Percentiles rank a stretch among this genome's conserved stretches.
phyloP scores from a whole-genome alignment of 805 yeast species.

The Metschnikowia anglica region DNA sequence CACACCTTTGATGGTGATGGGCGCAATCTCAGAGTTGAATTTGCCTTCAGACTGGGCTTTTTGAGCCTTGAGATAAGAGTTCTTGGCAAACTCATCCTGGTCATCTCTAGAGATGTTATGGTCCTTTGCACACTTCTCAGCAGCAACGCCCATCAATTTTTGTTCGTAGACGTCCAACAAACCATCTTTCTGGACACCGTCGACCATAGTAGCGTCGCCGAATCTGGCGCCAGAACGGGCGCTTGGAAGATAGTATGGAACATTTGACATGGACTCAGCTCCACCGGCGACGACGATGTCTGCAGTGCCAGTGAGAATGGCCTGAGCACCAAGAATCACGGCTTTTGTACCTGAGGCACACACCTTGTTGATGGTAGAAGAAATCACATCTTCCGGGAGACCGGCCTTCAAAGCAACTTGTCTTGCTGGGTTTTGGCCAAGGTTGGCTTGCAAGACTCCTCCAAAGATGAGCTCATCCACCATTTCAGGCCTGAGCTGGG shows the following conservation, averaged over 20 bases:
- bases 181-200: slow-evolving; percentile 92
- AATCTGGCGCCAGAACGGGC: slow-evolving; percentile 89
- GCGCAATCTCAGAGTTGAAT: slow-evolving; percentile 78
- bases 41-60: slow-evolving; percentile 78
- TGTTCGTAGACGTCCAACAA: slow-evolving; percentile 87
- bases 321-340: slow-evolving; percentile 85
- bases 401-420: slow-evolving; percentile 95
- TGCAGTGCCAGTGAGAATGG: slow-evolving; percentile 83
- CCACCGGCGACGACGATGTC: slow-evolving; percentile 97
- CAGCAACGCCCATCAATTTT: slow-evolving; percentile 93
- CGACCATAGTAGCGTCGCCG: slow-evolving; percentile 78
- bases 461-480: slow-evolving; percentile 93
- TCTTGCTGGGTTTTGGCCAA: slow-evolving; percentile 98
- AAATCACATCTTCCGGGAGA: slow-evolving; percentile 72
- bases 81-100: slow-evolving; percentile 86
- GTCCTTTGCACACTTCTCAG: slow-evolving; percentile 93
- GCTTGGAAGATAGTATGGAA: slow-evolving; percentile 86
- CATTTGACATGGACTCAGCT: slow-evolving; percentile 95
- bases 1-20: slow-evolving; percentile 82
- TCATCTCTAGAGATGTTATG: slow-evolving; percentile 74
- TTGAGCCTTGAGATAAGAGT: slow-evolving; percentile 83
- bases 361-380: slow-evolving; percentile 92
- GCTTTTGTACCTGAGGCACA: slow-evolving; percentile 97
- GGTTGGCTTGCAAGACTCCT: slow-evolving; percentile 86
- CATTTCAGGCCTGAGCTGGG: slow-evolving; percentile 69